Percentiles rank a stretch among this genome's conserved stretches.
Evolutionary conservation across 1,284 basidiomycete species (phyloP).

Genomic region (Somion occarium): DNA sequence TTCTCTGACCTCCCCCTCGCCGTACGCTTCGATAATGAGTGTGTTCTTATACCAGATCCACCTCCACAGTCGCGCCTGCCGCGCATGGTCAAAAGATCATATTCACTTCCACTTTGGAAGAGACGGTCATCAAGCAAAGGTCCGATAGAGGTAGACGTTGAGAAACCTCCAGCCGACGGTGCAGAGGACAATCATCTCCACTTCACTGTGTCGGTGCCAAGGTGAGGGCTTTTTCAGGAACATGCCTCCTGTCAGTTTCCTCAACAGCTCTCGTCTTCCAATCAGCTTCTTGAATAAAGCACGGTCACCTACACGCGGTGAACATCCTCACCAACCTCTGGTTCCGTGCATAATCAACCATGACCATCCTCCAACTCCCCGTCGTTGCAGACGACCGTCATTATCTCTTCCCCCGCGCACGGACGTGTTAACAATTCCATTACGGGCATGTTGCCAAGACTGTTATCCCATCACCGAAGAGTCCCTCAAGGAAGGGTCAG

Average conservation of each 20-base stretch:
- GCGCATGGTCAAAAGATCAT: constrained; percentile 52
- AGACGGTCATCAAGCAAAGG: constrained; percentile 19
- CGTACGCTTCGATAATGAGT: constrained; percentile 60
- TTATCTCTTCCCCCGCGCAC: constrained; percentile 19
- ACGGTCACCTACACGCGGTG: constrained; percentile 18
- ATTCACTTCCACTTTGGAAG: constrained; percentile 60
- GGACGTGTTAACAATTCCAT: constrained; percentile 41
- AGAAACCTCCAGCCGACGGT: constrained; percentile 14
- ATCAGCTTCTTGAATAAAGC: not conserved
- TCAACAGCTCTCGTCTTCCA: not conserved
- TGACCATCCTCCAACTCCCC: constrained; percentile 4
- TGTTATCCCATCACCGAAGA: constrained; percentile 48
- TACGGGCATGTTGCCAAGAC: constrained; percentile 55
- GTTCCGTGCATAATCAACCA: constrained; percentile 25
- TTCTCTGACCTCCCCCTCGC: constrained; percentile 1
- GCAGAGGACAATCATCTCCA: constrained; percentile 42
- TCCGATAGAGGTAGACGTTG: constrained; percentile 25
- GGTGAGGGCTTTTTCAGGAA: constrained; percentile 32
- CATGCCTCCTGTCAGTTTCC: constrained; percentile 10
- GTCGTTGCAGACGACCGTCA: constrained; percentile 19
- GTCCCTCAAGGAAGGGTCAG: constrained; percentile 39
- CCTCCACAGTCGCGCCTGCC: constrained; percentile 35
- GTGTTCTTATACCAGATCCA: constrained; percentile 60
- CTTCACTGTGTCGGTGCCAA: constrained; percentile 56
- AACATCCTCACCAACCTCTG: constrained; percentile 19